Evolutionary conservation across 371 early-diverging fungal genomes (phyloP), one percentile per base, ranked within the genome.

Genomic region (Haplosporangium sp.): DNA sequence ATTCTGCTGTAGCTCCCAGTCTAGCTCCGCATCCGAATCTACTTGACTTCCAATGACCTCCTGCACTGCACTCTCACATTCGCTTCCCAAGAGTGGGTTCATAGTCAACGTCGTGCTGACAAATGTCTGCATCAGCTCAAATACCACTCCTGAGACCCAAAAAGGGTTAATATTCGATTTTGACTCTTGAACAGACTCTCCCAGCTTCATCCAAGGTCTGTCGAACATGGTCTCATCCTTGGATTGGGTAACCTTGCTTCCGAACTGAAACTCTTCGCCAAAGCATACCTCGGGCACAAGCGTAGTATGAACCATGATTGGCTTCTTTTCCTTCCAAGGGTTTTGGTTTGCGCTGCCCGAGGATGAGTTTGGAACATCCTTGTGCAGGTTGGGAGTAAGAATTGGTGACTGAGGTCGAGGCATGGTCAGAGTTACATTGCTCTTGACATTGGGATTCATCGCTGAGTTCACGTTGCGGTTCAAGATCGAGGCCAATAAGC

Each of bases 321-420:
- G 79, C 15, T 61, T 74, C 65, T 70, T 71, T 53, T 74, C 71
- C 45, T 74, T 79, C 79, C 79, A 79, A 2, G 73, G 65, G 10
- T 37, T 39, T 5, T 37, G 60, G 2, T 38, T 67, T 9, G 61
- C 44, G 11, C 35, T 67, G 45, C 44, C 42, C 10, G 79, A 74
- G 2, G 79, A 66, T 10, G 79, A 79, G 59, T 73, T 74, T 34
- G 79, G 74, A 34, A 79, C 64, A 60, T 79, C 79, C 65, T 79
- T 79, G 56, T 79, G 57, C 17, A 66, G 47, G 62, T 79, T 70
- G 37, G 71, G 74, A 4, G 60, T 63, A 44, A 74, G 55, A 42
- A 67, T 74, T 5, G 79, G 60, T 10, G 60, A 74, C 53, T 74
- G 71, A 9, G 74, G 60, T 15, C 71, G 67, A 44, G 78, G 59